Conservation (phyloP, 2,329 filamentous ascomycete genomes). For the Colletotrichum endophyticum region DNA sequence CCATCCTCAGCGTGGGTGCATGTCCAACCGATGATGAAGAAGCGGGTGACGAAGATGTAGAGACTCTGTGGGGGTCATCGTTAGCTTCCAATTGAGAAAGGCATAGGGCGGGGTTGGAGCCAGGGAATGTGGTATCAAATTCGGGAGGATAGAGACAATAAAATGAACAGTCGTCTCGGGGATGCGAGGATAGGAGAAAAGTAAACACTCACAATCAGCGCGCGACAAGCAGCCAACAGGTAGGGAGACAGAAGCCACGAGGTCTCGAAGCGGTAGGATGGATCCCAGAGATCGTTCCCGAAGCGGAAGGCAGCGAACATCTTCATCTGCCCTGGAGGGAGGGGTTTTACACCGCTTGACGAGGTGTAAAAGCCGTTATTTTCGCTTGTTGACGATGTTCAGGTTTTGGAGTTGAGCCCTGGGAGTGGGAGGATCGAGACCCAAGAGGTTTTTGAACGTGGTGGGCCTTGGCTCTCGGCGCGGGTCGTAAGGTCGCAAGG, state of each 20-base stretch:
- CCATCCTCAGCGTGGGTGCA: constrained; percentile 51
- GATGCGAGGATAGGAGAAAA: background rate
- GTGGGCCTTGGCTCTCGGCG: constrained; percentile 2
- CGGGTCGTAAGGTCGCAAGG: constrained; percentile 10
- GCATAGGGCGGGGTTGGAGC: background rate
- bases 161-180: background rate
- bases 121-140: background rate
- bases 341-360: background rate
- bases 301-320: constrained; percentile 39
- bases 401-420: constrained; percentile 17
- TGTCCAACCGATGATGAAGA: constrained; percentile 73
- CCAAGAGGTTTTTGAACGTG: constrained; percentile 14
- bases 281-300: constrained; percentile 52
- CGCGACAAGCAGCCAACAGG: constrained; percentile 62
- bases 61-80: constrained; percentile 44
- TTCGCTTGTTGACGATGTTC: constrained; percentile 8
- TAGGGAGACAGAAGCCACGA: constrained; percentile 80
- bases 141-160: background rate
- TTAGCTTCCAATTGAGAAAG: background rate
- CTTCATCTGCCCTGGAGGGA: constrained; percentile 1
- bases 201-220: constrained; percentile 50
- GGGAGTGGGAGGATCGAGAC: background rate
- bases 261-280: constrained; percentile 73
- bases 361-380: background rate
- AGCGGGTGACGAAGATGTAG: constrained; percentile 73